phyloP scores from a whole-genome alignment of 208 protist species.

The Novymonas esmeraldas region DNA sequence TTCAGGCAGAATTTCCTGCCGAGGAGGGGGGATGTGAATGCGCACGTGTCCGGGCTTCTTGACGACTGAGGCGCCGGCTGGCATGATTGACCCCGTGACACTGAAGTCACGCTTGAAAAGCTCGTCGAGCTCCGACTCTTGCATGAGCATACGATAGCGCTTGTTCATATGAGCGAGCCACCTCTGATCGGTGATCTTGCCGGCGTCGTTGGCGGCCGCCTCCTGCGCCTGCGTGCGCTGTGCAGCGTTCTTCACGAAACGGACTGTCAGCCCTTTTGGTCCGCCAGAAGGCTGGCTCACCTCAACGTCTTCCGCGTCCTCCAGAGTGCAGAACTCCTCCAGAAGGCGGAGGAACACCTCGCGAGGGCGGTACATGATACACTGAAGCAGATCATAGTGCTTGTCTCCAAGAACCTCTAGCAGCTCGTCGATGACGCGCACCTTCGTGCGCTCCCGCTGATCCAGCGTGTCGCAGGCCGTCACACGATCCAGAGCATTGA shows the following conservation, averaged over 20 bases:
- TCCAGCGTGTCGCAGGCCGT: slow-evolving; percentile 74
- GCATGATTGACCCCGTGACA: slow-evolving; percentile 70
- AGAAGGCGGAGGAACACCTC: slow-evolving; percentile 86
- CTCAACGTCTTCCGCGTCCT: slow-evolving; percentile 52
- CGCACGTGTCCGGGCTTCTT: slow-evolving; percentile 73
- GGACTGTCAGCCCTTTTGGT: slow-evolving; percentile 53
- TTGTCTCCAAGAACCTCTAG: slow-evolving; percentile 74
- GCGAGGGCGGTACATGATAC: slow-evolving; percentile 79
- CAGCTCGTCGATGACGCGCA: slow-evolving; percentile 76
- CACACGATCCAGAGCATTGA: slow-evolving; percentile 87
- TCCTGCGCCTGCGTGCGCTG: slow-evolving; percentile 42
- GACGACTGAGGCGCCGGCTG: slow-evolving; percentile 60
- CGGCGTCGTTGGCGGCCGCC: slow-evolving; percentile 44
- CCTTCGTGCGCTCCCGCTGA: slow-evolving; percentile 62
- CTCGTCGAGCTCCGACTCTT: slow-evolving; percentile 85
- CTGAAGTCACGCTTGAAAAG: slow-evolving; percentile 87
- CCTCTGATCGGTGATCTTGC: slow-evolving; percentile 58
- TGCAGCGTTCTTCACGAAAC: slow-evolving; percentile 68
- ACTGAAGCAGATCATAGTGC: slow-evolving; percentile 87
- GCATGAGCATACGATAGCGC: slow-evolving; percentile 84
- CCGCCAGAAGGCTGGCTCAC: slow-evolving; percentile 24
- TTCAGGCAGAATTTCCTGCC: slow-evolving; percentile 63
- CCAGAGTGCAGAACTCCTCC: slow-evolving; percentile 89
- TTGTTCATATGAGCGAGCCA: slow-evolving; percentile 89
- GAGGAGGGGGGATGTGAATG: slow-evolving; percentile 84